phyloP scores from a whole-genome alignment of 495 filamentous ascomycete genomes.

The Lasiosphaeria ovina region DNA sequence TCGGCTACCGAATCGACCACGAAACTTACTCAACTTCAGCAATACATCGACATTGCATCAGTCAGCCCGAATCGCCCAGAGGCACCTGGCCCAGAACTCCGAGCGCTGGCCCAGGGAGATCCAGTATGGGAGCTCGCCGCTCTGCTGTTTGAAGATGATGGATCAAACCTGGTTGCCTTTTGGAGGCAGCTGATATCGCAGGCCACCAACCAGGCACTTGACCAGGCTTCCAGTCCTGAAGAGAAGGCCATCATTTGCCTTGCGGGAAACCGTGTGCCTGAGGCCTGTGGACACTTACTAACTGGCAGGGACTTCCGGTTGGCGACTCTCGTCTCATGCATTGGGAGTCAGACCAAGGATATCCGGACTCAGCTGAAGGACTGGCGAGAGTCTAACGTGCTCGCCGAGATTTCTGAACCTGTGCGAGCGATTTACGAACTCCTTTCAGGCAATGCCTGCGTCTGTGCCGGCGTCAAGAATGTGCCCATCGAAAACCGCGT shows the following conservation, averaged over 20 bases:
- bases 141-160: conserved; percentile 77
- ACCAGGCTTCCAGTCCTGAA: conserved; percentile 57
- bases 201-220: conserved; percentile 50
- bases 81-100: conserved; percentile 10
- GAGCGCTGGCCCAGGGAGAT: conserved; percentile 50
- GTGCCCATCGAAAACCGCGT: conserved; percentile 71
- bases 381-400: conserved; percentile 75
- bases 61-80: conserved; percentile 18
- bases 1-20: conserved; percentile 9
- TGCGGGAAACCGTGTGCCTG: conserved; percentile 69
- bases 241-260: conserved; percentile 81
- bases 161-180: conserved; percentile 54
- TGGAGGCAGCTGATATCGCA: conserved; percentile 62
- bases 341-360: conserved; percentile 66
- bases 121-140: conserved; percentile 74
- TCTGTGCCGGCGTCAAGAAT: conserved; percentile 71
- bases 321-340: conserved; percentile 76
- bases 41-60: conserved; percentile 28
- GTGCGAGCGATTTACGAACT: conserved; percentile 88
- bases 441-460: conserved; percentile 77
- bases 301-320: conserved; percentile 73
- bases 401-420: conserved; percentile 82
- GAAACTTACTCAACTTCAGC: conserved; percentile 26
- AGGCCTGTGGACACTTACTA: conserved; percentile 76
- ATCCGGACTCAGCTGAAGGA: conserved; percentile 74